Conservation (phyloP, 176 grass and related monocot genomes). For the Panicum miliaceum region DNA sequence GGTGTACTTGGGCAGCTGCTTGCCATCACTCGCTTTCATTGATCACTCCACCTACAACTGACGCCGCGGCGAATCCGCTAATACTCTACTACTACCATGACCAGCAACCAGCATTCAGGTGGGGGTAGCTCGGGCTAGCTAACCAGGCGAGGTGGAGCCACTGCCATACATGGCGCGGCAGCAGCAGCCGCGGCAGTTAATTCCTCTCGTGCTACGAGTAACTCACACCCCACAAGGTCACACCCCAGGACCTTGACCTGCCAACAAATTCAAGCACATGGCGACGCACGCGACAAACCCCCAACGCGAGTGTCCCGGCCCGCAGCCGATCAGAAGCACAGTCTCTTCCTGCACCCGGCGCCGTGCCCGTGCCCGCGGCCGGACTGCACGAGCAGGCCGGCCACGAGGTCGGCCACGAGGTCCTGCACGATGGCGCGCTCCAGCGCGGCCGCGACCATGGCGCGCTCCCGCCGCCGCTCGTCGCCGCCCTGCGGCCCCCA, state of each 20-base stretch:
- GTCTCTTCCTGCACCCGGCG: conserved; percentile 63
- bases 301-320: background rate
- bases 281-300: background rate
- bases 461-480: conserved; percentile 64
- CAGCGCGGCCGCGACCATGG: conserved; percentile 52
- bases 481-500: conserved; percentile 45
- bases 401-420: conserved; percentile 60
- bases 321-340: conserved; percentile 53
- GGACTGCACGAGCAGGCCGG: conserved; percentile 50
- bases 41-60: conserved; percentile 41
- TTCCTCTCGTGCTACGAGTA: conserved; percentile 1
- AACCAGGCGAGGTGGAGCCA: background rate
- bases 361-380: background rate
- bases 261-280: background rate
- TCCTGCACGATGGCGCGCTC: conserved; percentile 67
- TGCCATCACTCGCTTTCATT: conserved; percentile 37
- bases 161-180: conserved; percentile 23
- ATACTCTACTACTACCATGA: conserved; percentile 10
- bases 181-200: conserved; percentile 27
- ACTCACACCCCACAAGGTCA: background rate
- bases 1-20: background rate
- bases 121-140: conserved; percentile 13
- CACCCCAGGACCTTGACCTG: conserved; percentile 7
- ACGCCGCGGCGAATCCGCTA: conserved; percentile 34
- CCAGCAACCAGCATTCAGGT: conserved; percentile 28